A percentile compares a stretch with the other conserved stretches of the same genome.
These are phyloP conservation scores for Pulveroboletus sp. DNA, from an alignment of 768 basidiomycete genomes.

Conservation along the genomic window DNA sequence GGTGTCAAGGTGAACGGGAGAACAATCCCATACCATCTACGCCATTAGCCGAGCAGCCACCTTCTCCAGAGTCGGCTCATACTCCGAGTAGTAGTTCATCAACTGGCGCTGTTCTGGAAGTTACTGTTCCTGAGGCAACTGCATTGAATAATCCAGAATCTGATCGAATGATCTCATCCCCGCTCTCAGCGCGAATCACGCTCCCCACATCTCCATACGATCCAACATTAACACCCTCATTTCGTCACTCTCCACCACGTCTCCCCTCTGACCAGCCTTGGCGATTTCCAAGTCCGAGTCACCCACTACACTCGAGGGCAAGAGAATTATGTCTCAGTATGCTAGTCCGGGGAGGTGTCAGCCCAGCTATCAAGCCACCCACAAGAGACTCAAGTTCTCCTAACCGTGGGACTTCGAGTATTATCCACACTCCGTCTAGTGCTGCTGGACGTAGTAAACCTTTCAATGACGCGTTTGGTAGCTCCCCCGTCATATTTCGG, in stretches of 20 bases:
- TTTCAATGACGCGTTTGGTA: constrained; percentile 29
- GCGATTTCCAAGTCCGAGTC: constrained; percentile 76
- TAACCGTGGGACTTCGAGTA: constrained; percentile 26
- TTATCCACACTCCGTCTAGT: constrained; percentile 29
- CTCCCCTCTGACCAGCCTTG: constrained; percentile 78
- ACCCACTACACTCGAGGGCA: constrained; percentile 63
- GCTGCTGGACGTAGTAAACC: constrained; percentile 21
- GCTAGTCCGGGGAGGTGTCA: constrained; percentile 50
- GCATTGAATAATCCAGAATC: neutral
- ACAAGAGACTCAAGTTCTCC: constrained; percentile 28
- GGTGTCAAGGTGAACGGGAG: constrained; percentile 11
- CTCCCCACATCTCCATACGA: constrained; percentile 72
- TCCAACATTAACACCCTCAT: constrained; percentile 68
- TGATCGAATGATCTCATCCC: constrained; percentile 20
- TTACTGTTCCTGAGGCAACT: neutral
- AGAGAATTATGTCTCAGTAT: constrained; percentile 63
- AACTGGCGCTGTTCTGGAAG: neutral
- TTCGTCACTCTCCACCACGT: constrained; percentile 71
- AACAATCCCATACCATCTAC: constrained; percentile 13
- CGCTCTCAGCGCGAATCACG: constrained; percentile 19
- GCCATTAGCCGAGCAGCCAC: constrained; percentile 24
- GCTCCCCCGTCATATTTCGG: constrained; percentile 37
- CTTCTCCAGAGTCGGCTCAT: constrained; percentile 22
- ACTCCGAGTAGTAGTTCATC: constrained; percentile 2
- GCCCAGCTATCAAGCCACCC: constrained; percentile 39